Conservation (phyloP, 139 green algal genomes). For the Chlorella sp. region DNA sequence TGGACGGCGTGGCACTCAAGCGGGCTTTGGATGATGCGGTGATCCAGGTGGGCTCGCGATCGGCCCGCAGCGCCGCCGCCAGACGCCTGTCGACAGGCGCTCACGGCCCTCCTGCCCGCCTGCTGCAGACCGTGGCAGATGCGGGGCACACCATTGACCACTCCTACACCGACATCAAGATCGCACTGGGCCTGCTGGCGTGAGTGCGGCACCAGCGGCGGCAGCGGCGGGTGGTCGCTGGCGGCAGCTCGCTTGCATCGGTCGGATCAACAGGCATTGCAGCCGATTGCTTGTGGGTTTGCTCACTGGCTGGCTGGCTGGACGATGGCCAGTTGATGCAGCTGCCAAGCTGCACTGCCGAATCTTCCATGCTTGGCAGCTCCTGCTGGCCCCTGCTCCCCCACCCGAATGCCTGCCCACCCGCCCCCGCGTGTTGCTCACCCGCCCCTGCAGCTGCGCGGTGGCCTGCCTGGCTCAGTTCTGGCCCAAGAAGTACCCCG, state of each 20-base stretch:
- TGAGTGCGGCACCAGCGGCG: slow-evolving; percentile 47
- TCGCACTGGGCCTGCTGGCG: slow-evolving; percentile 66
- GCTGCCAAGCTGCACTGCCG: background rate
- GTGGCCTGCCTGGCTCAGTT: slow-evolving; percentile 79
- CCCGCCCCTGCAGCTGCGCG: slow-evolving; percentile 55
- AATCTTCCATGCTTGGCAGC: background rate
- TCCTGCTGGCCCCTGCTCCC: too few relatives aligned
- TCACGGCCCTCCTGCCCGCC: background rate
- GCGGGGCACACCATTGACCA: slow-evolving; percentile 68
- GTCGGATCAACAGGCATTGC: too few relatives aligned
- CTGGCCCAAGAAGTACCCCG: slow-evolving; percentile 72
- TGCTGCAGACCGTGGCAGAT: slow-evolving; percentile 56
- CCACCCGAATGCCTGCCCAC: background rate
- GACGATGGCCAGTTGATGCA: background rate
- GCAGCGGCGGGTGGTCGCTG: too few relatives aligned
- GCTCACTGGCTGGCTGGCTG: too few relatives aligned
- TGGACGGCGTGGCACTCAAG: slow-evolving; percentile 67
- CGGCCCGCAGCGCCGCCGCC: too few relatives aligned
- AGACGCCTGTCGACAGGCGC: too few relatives aligned
- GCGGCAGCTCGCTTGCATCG: too few relatives aligned
- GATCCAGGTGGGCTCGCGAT: slow-evolving; percentile 46
- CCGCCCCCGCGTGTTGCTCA: background rate
- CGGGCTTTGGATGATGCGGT: slow-evolving; percentile 62
- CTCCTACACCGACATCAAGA: slow-evolving; percentile 74
- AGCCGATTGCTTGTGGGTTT: too few relatives aligned